Evolutionary conservation across 1,139 yeast genomes (phyloP).

Genomic region (Candida sojae): DNA sequence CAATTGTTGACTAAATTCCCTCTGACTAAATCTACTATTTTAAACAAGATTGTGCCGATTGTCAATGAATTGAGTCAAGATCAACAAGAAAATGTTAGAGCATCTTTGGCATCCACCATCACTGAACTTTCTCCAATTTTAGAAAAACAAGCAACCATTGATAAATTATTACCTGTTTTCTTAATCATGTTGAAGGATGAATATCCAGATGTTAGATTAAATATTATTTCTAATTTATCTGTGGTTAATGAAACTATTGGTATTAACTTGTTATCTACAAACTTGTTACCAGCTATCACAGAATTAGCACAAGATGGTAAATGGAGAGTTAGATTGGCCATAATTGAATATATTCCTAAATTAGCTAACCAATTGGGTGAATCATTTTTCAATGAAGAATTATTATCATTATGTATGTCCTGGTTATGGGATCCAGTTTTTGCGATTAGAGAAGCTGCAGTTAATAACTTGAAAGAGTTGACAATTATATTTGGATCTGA

Average conservation of each 20-base stretch:
- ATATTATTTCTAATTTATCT: constrained; percentile 88
- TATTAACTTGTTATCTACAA: constrained; percentile 80
- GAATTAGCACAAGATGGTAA: constrained; percentile 95
- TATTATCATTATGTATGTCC: constrained; percentile 87
- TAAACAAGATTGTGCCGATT: constrained; percentile 76
- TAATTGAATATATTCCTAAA: constrained; percentile 93
- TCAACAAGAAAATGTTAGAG: constrained; percentile 89
- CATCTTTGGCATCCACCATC: constrained; percentile 86
- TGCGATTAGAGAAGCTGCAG: constrained; percentile 97
- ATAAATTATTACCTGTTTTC: constrained; percentile 82
- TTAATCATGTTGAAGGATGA: constrained; percentile 95
- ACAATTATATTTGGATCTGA: constrained; percentile 87
- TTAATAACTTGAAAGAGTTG: constrained; percentile 74
- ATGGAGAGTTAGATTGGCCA: constrained; percentile 97
- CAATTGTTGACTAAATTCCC: constrained; percentile 47
- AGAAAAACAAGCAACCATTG: constrained; percentile 83
- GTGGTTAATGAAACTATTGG: constrained; percentile 95
- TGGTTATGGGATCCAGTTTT: constrained; percentile 99
- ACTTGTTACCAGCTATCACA: constrained; percentile 91
- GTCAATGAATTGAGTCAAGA: constrained; percentile 86
- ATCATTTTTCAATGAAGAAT: constrained; percentile 87
- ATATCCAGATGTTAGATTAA: constrained; percentile 92
- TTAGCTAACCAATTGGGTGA: constrained; percentile 96
- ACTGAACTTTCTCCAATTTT: constrained; percentile 86
- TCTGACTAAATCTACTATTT: constrained; percentile 53